Evolutionary conservation across 192 early-diverging fungal species (phyloP), one percentile per base, ranked within the genome.

Genomic region (Coemansia sp.): DNA sequence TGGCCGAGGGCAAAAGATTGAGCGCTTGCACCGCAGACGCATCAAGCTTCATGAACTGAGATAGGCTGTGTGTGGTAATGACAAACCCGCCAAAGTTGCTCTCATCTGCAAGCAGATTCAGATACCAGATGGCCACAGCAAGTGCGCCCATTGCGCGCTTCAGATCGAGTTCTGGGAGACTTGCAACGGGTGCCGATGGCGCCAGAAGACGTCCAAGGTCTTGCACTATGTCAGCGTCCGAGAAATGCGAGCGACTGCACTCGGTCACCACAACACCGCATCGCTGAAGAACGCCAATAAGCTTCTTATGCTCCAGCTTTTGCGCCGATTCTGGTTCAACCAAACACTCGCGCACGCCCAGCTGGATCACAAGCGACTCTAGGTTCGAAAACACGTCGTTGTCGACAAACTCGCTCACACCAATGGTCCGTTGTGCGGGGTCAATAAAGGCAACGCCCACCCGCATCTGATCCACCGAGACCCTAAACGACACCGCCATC

Each of bases 41-140:
- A 76, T 97, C 97, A 59, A 98, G 84, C 55, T 87, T 85, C 95
- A 97, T 95, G 72, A 89, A 97, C 75, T 96, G 93, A 7, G 90
- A 87, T 68, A 97, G 72, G 67, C 94, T 91, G 74, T 94, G 90
- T 9, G 80, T 84, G 49, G 69, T 59, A 1, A 98, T 71, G 2
- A 73, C 68, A 71, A 93, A 98, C 60, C 89, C 78, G 47, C 91
- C 89, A 82, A 90, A 90, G 73, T 93, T 95, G 46, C 85, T 84
- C 42, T 92, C 90, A 65, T 95, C 93, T 1, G 81, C 72, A 61
- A 95, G 66, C 12, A 95, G 83, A 80, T 90, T 76, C 39, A 80
- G 65, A 63, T 85, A 81, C 45, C 52, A 22, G 47, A 81, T 69
- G 21, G 66, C 58, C 2, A 67, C 74, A 1, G 76, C 69, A 51